Base-by-base conservation (phyloP, 176 grass and related monocot species). In the Lolium perenne region DNA sequence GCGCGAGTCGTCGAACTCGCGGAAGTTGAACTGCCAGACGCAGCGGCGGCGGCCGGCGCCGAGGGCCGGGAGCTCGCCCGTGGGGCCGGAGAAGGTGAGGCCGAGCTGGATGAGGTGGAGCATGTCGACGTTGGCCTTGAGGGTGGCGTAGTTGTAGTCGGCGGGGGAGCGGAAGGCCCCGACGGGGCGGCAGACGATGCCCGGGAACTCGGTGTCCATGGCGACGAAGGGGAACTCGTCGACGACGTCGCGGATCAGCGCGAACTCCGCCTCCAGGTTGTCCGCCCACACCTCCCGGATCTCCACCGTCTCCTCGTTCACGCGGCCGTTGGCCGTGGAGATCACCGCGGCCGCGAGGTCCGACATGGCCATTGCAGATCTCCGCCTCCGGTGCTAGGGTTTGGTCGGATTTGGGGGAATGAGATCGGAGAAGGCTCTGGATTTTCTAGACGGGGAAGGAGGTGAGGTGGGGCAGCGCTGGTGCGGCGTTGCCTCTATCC, bases 271-370 rank as follows among this genome's bases (percentile, higher is more conserved):
- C 66, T 92, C 92, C 51, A 98, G 86, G 63, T 96, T 98, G 76
- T 98, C 97, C 64, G 86, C 85, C 97, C 97, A 98, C 74, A 98
- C 97, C 94, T 98, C 97, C 25, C 97, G 94, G 88, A 98, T 98
- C 92, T 98, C 90, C 69, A 98, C 97, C 61, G 90, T 74, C 58
- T 98, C 97, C 53, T 88, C 88, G 20, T 68, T 78, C 41, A 16
- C 72, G 46, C 71, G 22, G 8, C n/a, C 54, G 22, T 80, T 80
- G 12, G 61, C 76, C 60, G 81, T 91, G 20, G 85, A 71, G 61
- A 84, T 84, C 58, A 75, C 76, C 69, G 53, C 77, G 8, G 77
- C 41, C 13, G 53, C 59, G 53, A 82, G 59, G 66, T 91, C 76
- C 43, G 49, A 75, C 89, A 91, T 87, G 5, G 76, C 38, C 79